Evolutionary conservation across 1,284 basidiomycete species (phyloP).

Genomic region (Cutaneotrichosporon dermatis): DNA sequence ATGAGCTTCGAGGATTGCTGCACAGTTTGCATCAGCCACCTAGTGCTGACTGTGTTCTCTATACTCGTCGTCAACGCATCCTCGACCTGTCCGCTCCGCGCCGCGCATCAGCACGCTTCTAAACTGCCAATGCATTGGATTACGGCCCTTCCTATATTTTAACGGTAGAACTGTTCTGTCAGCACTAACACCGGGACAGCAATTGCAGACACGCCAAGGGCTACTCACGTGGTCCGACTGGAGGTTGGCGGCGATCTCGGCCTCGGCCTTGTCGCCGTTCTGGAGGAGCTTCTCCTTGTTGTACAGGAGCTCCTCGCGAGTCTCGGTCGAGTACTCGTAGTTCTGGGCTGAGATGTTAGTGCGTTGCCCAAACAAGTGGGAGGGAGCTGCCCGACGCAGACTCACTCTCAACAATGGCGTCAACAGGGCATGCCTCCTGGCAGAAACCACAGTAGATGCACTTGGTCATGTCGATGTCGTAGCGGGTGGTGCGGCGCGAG

Average conservation of each 20-base stretch:
- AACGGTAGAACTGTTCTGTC: conserved; percentile 4
- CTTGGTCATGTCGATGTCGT: conserved; percentile 89
- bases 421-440: conserved; percentile 98
- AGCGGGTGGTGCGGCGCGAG: conserved; percentile 93
- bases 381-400: conserved; percentile 17
- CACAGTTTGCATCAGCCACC: too few relatives aligned
- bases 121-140: conserved; percentile 8
- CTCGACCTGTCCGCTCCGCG: background rate
- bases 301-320: conserved; percentile 95
- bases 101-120: background rate
- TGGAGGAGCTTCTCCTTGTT: conserved; percentile 95
- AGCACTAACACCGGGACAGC: background rate
- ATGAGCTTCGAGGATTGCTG: too few relatives aligned
- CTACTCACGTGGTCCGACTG: conserved; percentile 55
- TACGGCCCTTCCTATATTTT: conserved; percentile 1
- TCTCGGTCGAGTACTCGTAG: conserved; percentile 94
- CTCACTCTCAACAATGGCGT: conserved; percentile 98
- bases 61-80: background rate
- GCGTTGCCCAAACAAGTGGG: too few relatives aligned
- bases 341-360: conserved; percentile 67
- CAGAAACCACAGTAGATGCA: conserved; percentile 99
- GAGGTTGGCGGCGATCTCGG: conserved; percentile 92
- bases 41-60: too few relatives aligned
- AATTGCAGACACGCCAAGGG: background rate
- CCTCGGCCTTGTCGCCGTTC: conserved; percentile 93